Percentiles rank a stretch among this genome's conserved stretches.
Conservation (phyloP, 768 basidiomycete species). For the Favolaschia claudopus region DNA sequence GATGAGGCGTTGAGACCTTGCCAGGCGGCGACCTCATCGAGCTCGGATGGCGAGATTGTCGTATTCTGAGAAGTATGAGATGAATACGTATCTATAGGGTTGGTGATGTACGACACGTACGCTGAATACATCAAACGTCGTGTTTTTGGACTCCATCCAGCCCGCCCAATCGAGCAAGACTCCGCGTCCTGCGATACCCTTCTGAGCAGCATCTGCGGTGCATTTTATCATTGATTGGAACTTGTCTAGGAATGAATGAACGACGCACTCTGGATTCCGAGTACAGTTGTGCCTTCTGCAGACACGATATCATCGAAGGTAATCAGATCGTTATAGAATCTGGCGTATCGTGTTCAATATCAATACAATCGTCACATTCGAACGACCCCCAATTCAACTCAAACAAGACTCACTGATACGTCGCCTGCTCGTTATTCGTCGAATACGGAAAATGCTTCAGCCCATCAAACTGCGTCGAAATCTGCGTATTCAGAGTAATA, state of each 20-base stretch:
- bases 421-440: background rate
- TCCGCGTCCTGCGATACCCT: conserved; percentile 7
- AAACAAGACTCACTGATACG: background rate
- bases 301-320: conserved; percentile 14
- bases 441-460: conserved; percentile 23
- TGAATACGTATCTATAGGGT: too few species aligned
- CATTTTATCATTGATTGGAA: too few species aligned
- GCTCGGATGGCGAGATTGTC: conserved; percentile 3
- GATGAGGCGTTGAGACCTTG: conserved; percentile 14
- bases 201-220: conserved; percentile 13
- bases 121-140: conserved; percentile 3
- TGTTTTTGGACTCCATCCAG: conserved; percentile 20
- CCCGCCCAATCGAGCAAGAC: conserved; percentile 18
- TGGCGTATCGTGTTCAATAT: background rate
- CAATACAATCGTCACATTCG: background rate
- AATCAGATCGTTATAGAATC: conserved; percentile 22
- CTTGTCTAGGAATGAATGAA: too few species aligned
- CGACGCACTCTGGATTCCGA: conserved; percentile 23
- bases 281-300: background rate
- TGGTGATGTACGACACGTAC: background rate
- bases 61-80: background rate
- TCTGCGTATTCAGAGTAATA: conserved; percentile 20
- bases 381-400: too few species aligned
- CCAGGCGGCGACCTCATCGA: conserved; percentile 16
- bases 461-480: conserved; percentile 19